Evolutionary conservation across 805 yeast genomes (phyloP).

Genomic region (Ogataea chonburiensis): DNA sequence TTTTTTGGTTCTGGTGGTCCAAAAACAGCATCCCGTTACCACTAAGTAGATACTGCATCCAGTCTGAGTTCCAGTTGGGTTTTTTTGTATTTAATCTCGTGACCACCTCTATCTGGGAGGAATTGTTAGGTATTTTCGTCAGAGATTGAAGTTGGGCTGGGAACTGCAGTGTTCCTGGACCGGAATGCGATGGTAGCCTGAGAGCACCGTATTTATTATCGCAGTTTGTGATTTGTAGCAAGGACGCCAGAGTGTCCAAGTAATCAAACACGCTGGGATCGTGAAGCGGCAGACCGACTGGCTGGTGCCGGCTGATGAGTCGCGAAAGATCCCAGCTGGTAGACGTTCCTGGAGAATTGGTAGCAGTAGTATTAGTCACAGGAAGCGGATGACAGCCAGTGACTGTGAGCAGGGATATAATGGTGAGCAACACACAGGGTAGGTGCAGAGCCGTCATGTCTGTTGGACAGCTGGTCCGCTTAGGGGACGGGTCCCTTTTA

Average conservation of each 20-base stretch:
- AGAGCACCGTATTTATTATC: constrained; percentile 20
- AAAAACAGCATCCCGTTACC: constrained; percentile 21
- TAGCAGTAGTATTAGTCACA: constrained; percentile 1
- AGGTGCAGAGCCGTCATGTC: no score
- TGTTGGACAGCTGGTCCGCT: no score
- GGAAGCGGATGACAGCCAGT: constrained; percentile 1
- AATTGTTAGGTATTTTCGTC: constrained; percentile 16
- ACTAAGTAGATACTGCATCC: constrained; percentile 19
- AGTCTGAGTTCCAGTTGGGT: constrained; percentile 15
- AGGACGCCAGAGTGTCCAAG: constrained; percentile 19
- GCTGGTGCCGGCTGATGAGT: constrained; percentile 20
- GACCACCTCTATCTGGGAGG: constrained; percentile 14
- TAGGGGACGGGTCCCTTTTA: no score
- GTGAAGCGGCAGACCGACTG: constrained; percentile 15
- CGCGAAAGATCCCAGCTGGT: constrained; percentile 19
- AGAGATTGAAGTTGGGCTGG: constrained; percentile 14
- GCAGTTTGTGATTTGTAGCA: constrained; percentile 23
- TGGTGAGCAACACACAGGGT: no score
- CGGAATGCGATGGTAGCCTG: constrained; percentile 8
- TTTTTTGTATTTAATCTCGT: constrained; percentile 15
- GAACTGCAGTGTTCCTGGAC: constrained; percentile 7
- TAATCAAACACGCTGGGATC: constrained; percentile 11
- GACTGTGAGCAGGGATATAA: not conserved
- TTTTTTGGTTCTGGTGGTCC: constrained; percentile 20
- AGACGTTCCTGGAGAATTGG: not conserved